Conservation (phyloP, 192 early-diverging fungal genomes). For the Coemansia sp. region DNA sequence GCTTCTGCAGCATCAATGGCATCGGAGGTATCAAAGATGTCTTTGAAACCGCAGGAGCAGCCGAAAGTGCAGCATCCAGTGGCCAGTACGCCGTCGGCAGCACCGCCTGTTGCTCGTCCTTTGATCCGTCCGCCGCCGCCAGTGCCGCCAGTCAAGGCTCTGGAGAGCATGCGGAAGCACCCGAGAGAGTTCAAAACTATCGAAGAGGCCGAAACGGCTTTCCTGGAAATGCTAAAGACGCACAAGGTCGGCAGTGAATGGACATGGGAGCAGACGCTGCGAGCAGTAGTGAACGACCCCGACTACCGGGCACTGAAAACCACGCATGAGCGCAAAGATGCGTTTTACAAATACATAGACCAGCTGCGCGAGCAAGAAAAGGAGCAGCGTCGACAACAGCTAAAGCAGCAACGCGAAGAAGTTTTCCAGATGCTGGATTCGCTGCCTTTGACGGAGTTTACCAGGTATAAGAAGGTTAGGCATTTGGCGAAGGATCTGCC, state of each 20-base stretch:
- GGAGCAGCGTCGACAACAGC: slow-evolving; percentile 4
- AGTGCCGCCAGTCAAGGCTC: slow-evolving; percentile 9
- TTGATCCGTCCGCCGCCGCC: slow-evolving; percentile 14
- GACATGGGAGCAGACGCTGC: slow-evolving; percentile 93
- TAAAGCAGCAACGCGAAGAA: slow-evolving; percentile 51
- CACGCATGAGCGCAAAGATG: slow-evolving; percentile 73
- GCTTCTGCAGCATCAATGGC: neutral
- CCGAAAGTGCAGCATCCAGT: no score
- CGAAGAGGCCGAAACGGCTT: slow-evolving; percentile 81
- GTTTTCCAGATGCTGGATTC: slow-evolving; percentile 58
- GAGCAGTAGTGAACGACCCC: slow-evolving; percentile 76
- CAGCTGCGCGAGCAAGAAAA: slow-evolving; percentile 56
- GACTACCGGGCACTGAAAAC: slow-evolving; percentile 82
- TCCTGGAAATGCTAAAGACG: slow-evolving; percentile 67
- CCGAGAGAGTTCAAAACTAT: slow-evolving; percentile 64
- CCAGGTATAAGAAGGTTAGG: slow-evolving; percentile 51
- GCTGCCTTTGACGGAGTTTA: slow-evolving; percentile 54
- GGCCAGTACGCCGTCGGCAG: neutral
- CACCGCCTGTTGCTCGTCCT: neutral
- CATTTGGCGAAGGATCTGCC: slow-evolving; percentile 62
- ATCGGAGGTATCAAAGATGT: no score
- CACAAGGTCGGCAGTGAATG: slow-evolving; percentile 73
- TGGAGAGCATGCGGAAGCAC: slow-evolving; percentile 11
- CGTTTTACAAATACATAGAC: slow-evolving; percentile 70
- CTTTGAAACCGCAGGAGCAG: neutral